Evolutionary conservation across 345 rosid genomes (phyloP).

Genomic region (Eucalyptus fibrosa): DNA sequence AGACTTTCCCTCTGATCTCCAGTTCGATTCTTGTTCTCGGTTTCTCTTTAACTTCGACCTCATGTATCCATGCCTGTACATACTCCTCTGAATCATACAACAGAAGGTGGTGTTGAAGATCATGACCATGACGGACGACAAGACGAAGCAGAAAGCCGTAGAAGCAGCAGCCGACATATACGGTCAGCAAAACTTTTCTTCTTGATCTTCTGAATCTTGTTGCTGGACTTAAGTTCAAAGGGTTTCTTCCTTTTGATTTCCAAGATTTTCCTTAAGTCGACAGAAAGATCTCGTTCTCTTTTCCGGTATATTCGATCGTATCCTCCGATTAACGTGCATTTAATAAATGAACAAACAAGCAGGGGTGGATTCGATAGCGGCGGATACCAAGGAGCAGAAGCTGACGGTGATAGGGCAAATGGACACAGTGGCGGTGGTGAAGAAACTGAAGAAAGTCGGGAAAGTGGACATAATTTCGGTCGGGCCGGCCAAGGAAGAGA

Average conservation of each 20-base stretch:
- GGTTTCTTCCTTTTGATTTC: background rate
- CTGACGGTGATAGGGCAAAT: conserved; percentile 74
- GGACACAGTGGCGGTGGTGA: conserved; percentile 81
- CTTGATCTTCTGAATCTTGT: background rate
- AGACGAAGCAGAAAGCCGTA: conserved; percentile 82
- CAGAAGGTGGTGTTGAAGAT: conserved; percentile 82
- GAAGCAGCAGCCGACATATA: conserved; percentile 84
- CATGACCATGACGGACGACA: conserved; percentile 86
- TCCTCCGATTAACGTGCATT: background rate
- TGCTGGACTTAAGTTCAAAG: background rate
- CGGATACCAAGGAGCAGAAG: conserved; percentile 85
- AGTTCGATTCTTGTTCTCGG: background rate
- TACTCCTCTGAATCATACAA: background rate
- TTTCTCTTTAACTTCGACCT: background rate
- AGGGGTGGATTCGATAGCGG: conserved; percentile 90
- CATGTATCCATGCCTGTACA: background rate
- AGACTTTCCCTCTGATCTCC: background rate
- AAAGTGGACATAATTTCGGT: conserved; percentile 83
- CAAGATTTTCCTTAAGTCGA: background rate
- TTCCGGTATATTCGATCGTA: background rate
- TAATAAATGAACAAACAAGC: background rate
- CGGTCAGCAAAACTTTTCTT: conserved; percentile 17
- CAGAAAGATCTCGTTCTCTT: background rate
- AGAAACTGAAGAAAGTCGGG: conserved; percentile 87
- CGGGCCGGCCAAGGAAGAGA: conserved; percentile 92